Base-by-base conservation (phyloP, 2,329 filamentous ascomycete species). In the Sporothrix inflata region DNA sequence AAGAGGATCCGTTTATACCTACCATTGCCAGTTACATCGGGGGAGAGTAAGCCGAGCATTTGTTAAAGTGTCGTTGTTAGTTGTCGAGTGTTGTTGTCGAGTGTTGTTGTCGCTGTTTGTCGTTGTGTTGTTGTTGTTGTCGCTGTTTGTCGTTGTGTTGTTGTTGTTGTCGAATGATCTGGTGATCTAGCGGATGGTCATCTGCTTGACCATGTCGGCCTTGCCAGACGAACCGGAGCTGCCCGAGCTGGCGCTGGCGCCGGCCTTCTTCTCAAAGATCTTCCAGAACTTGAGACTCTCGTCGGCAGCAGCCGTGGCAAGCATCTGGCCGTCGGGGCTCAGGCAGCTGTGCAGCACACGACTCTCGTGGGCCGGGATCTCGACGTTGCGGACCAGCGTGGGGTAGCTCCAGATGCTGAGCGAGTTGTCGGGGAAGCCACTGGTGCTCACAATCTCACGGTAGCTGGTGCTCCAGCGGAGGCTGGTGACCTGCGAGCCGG, bases 211-310 rank as follows among this genome's bases (percentile, higher is more conserved):
- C 87, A 95, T 92, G 79, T 93, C 90, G 71, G 92, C 94, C 85
- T 95, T 95, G 82, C 88, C 89, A 67, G 91, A 91, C 73, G 91
- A 85, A 75, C 90, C 90, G 73, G 90, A 87, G 77, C 88, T 86
- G 74, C 89, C 87, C 71, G 90, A 85, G 66, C 89, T 88, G 69
- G 90, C 88, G 74, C 88, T 85, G 73, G 88, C 85, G 71, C 94
- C 94, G 21, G 94, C 86, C 89, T 98, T 98, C 89, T 97, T 98
- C 88, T 99, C 96, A 79, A 99, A 99, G 78, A 99, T 88, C 90
- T 99, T 99, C 96, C 96, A 99, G 88, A 99, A 99, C 86, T 99
- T 99, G 82, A 99, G 87, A 80, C 92, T 95, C 87, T 99, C 96
- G 79, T 99, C 96, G 49, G 95, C 94, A 77, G 95, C 93, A 74